A percentile compares a stretch with the other conserved stretches of the same genome.
Evolutionary conservation across 345 rosid species (phyloP).

Genomic region (Turnera subulata): DNA sequence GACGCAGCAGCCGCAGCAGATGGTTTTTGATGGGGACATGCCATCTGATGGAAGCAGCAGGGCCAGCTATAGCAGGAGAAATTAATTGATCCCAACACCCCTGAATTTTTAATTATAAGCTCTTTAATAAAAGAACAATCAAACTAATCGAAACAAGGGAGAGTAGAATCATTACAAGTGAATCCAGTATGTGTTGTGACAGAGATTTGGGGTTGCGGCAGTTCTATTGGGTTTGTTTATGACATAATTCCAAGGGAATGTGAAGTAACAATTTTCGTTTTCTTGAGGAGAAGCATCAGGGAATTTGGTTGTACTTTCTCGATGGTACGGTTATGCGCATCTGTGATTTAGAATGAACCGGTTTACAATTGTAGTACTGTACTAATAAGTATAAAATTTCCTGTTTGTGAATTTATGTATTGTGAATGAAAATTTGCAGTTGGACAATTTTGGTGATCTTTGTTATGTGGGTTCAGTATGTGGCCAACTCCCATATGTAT

Average conservation of each 20-base stretch:
- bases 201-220: background rate
- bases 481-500: too few species aligned
- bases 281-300: too few species aligned
- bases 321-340: background rate
- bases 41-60: slow-evolving; percentile 29
- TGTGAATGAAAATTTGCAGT: too few species aligned
- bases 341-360: background rate
- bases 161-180: too few species aligned
- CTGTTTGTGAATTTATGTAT: too few species aligned
- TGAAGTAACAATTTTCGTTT: background rate
- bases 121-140: slow-evolving; percentile 1
- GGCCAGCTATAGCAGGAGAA: background rate
- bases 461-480: too few species aligned
- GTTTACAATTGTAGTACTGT: background rate
- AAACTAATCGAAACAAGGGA: background rate
- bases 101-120: background rate
- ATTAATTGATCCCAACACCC: background rate
- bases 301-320: background rate
- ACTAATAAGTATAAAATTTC: background rate
- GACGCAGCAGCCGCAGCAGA: slow-evolving; percentile 35
- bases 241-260: background rate
- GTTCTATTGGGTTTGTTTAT: background rate
- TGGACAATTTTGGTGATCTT: too few species aligned
- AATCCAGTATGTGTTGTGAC: too few species aligned
- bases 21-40: slow-evolving; percentile 24